Percentiles rank a stretch among this genome's conserved stretches.
phyloP scores from a whole-genome alignment of 257 asterid species.

The Salvia rosmarinus region DNA sequence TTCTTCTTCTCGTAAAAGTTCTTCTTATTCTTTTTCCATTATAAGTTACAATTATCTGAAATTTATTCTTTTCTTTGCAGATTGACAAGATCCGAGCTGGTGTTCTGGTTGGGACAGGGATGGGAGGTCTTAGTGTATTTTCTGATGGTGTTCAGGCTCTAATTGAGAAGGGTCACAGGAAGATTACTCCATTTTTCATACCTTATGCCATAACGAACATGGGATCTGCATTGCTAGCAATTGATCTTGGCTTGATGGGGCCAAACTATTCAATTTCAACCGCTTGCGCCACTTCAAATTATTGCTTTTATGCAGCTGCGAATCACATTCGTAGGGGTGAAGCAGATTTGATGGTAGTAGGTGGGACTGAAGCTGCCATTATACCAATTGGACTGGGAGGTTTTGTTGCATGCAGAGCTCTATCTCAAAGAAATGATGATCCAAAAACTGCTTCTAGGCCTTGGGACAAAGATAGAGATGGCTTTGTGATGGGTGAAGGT shows the following conservation, averaged over 20 bases:
- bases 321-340: conserved; percentile 71
- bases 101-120: conserved; percentile 60
- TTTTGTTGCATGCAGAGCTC: conserved; percentile 73
- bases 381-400: conserved; percentile 64
- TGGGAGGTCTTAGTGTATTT: conserved; percentile 54
- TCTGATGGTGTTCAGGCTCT: conserved; percentile 51
- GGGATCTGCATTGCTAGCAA: conserved; percentile 63
- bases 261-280: conserved; percentile 74
- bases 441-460: conserved; percentile 76
- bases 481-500: conserved; percentile 69
- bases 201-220: conserved; percentile 58
- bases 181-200: conserved; percentile 55
- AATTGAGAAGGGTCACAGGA: conserved; percentile 53
- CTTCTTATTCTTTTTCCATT: neutral
- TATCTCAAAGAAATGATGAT: conserved; percentile 71
- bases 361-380: conserved; percentile 72
- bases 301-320: conserved; percentile 71
- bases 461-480: conserved; percentile 68
- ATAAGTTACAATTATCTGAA: conserved; percentile 20
- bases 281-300: conserved; percentile 76
- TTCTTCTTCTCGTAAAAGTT: neutral
- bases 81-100: conserved; percentile 56
- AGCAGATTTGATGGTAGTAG: conserved; percentile 72
- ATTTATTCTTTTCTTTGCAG: conserved; percentile 32
- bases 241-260: conserved; percentile 73